Evolutionary conservation across 345 rosid species (phyloP).

Genomic region (Acer yangbiense): DNA sequence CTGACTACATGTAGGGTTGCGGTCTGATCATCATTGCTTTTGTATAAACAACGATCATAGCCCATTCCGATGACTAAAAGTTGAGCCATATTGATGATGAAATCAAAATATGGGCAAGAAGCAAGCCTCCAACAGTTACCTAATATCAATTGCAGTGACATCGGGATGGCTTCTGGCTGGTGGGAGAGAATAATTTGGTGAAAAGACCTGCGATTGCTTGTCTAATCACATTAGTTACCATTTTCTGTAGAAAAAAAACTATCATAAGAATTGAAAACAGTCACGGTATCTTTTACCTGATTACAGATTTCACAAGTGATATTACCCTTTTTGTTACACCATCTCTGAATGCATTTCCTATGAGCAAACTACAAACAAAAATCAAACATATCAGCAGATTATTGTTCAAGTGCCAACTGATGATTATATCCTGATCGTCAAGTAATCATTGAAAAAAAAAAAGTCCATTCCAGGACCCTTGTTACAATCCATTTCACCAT

Average conservation of each 20-base stretch:
- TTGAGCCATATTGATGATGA: background rate
- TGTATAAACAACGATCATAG: background rate
- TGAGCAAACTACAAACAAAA: conserved; percentile 57
- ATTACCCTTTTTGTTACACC: conserved; percentile 76
- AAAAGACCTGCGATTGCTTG: conserved; percentile 44
- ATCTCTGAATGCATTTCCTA: conserved; percentile 68
- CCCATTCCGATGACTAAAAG: background rate
- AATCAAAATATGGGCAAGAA: background rate
- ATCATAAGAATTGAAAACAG: background rate
- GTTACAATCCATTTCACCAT: background rate
- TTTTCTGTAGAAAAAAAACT: background rate
- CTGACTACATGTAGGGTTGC: background rate
- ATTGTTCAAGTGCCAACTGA: background rate
- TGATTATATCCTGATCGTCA: background rate
- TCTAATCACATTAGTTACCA: background rate
- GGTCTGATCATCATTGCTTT: background rate
- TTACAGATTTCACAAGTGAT: conserved; percentile 67
- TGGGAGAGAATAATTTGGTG: conserved; percentile 64
- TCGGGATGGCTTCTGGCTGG: conserved; percentile 44
- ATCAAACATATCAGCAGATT: conserved; percentile 11
- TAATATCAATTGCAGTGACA: conserved; percentile 57
- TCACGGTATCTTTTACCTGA: conserved; percentile 36
- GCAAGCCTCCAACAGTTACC: conserved; percentile 34
- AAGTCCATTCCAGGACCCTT: background rate
- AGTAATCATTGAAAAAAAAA: background rate